Evolutionary conservation across 1,139 yeast species (phyloP).

Genomic region (Blastobotrys apis): DNA sequence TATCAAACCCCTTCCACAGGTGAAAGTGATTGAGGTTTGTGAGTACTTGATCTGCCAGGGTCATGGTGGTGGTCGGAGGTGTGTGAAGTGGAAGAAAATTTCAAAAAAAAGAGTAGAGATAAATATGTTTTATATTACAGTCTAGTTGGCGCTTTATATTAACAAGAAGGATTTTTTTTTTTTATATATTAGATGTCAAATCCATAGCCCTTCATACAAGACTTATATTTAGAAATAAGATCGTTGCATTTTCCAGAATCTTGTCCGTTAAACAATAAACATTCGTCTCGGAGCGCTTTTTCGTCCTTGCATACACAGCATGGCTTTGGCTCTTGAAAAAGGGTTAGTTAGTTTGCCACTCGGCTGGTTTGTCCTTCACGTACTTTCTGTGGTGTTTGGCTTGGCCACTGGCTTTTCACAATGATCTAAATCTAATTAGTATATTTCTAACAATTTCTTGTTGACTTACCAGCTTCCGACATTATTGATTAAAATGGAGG

Average conservation of each 20-base stretch:
- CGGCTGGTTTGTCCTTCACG: too few species aligned
- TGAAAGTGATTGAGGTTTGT: constrained; percentile 50
- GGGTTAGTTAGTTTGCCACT: neutral
- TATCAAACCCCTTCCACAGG: constrained; percentile 46
- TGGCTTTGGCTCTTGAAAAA: constrained; percentile 64
- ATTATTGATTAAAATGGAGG: too few species aligned
- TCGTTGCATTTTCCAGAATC: constrained; percentile 80
- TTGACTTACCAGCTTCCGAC: too few species aligned
- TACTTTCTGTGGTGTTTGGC: too few species aligned
- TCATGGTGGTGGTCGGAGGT: neutral
- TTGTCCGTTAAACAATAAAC: constrained; percentile 75
- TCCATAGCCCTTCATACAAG: constrained; percentile 90
- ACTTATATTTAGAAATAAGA: constrained; percentile 65
- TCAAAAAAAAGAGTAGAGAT: neutral
- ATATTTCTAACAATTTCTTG: too few species aligned
- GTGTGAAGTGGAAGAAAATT: neutral
- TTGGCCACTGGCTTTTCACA: too few species aligned
- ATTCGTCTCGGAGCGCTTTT: constrained; percentile 80
- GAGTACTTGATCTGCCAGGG: constrained; percentile 14
- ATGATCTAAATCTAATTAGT: too few species aligned
- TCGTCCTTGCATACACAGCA: constrained; percentile 94
- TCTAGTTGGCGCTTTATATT: neutral
- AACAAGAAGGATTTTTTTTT: neutral
- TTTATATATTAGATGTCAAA: constrained; percentile 44
- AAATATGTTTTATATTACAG: too few species aligned